Base-by-base conservation (phyloP, 108 stramenopile species). In the Cyclotella distinguenda region DNA sequence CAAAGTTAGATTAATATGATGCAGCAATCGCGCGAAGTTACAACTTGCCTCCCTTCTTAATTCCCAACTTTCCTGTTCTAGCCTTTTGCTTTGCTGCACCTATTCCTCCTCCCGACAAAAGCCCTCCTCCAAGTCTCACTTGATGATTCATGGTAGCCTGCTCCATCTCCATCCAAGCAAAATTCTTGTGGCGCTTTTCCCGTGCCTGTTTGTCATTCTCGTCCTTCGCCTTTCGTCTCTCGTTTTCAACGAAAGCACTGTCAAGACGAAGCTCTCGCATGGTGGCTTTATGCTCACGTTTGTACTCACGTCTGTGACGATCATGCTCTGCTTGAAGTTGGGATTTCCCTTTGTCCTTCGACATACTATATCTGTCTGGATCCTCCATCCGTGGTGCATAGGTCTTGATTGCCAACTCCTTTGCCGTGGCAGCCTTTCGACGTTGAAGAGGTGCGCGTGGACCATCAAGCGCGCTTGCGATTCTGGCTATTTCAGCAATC, bases 271-370 rank as follows among this genome's bases (percentile, higher is more conserved):
- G 78, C 68, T 96, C 95, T 15, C 96, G 82, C 67, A 91, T 82
- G 18, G 95, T 89, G 8, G 96, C 96, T 78, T 96, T 97, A 61
- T 95, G 90, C 72, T 97, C 96, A 18, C 96, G 94, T 68, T 96
- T 96, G 71, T 91, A 89, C 65, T 97, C 94, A 34, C 96, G 86
- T 8, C 88, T 86, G 23, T 93, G 83, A 60, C 94, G 78, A 64
- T 95, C 95, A 19, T 85, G 71, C 34, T 90, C 86, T 15, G 86
- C 85, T 85, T 95, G 85, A 15, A 80, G 61, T 40, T 80, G 62
- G 60, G 86, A 91, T 77, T 95, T 89, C 59, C 89, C 93, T 63
- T 88, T 88, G 67, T 98, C 97, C 70, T 93, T 93, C 44, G 91
- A 90, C 86, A 93, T 86, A 39, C 77, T 79, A 59, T 94, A 95